A percentile compares a stretch with the other conserved stretches of the same genome.
Conservation (phyloP, 2,329 filamentous ascomycete genomes). For the Fusarium stilboides region DNA sequence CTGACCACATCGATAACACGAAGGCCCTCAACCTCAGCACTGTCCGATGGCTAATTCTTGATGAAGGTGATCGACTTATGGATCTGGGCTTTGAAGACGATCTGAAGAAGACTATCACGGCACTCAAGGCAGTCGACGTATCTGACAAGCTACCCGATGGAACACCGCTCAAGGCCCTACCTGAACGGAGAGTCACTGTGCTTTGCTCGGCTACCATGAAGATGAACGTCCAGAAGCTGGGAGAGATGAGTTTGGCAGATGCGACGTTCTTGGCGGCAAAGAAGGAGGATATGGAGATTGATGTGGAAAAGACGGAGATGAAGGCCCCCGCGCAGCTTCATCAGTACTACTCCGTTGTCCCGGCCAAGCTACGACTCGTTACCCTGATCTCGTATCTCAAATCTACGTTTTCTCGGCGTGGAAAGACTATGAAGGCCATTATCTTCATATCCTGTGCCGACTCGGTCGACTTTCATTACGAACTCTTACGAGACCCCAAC, state of each 20-base stretch:
- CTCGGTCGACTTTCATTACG: constrained; percentile 96
- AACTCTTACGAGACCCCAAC: constrained; percentile 74
- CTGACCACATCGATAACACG: constrained; percentile 94
- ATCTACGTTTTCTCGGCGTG: constrained; percentile 87
- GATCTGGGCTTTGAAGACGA: constrained; percentile 97
- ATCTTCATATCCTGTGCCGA: constrained; percentile 98
- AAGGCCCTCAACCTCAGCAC: constrained; percentile 89
- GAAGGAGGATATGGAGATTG: constrained; percentile 64
- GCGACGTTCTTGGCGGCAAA: constrained; percentile 86
- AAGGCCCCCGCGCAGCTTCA: constrained; percentile 90
- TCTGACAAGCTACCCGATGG: constrained; percentile 73
- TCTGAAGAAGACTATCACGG: constrained; percentile 86
- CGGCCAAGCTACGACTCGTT: constrained; percentile 91
- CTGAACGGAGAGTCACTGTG: constrained; percentile 84
- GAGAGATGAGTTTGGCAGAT: constrained; percentile 95
- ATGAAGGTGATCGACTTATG: constrained; percentile 98
- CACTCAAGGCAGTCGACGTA: constrained; percentile 77
- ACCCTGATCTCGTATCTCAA: constrained; percentile 88
- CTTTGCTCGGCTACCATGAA: constrained; percentile 98
- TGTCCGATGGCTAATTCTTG: constrained; percentile 93
- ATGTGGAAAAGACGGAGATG: constrained; percentile 73
- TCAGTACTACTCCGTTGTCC: constrained; percentile 89
- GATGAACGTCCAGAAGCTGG: constrained; percentile 93
- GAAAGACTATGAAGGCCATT: constrained; percentile 96
- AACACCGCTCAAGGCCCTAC: constrained; percentile 73